Base-by-base conservation (phyloP, 192 early-diverging fungal species). In the Endogone sp. region DNA sequence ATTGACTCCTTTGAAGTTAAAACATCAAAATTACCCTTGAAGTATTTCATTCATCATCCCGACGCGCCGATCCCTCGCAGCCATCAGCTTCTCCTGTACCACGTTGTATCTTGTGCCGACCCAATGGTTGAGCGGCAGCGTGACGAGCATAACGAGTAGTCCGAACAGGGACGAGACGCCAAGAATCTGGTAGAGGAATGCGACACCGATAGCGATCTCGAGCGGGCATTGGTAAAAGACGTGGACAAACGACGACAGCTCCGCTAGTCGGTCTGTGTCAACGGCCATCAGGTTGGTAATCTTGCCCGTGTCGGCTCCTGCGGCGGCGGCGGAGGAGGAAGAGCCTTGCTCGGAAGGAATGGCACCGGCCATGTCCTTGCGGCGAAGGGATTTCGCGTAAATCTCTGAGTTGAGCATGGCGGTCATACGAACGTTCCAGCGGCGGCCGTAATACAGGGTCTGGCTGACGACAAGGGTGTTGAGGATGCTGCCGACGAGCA, bases 141-240 rank as follows among this genome's bases (percentile, higher is more conserved):
- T 82, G 13, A 93, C 64, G 0, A 87, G 70, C 64, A 94, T 90
- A 21, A 93, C 81, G 0, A 78, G 72, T n/a, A 98, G 65, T 0
- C 94, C 95, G 29, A 91, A 88, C 21, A 97, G 70, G 20, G 93
- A 89, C 4, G 94, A 85, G 4, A 75, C 72, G 1, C 95, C 96
- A 44, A 98, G 79, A 22, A 97, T 78, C 23, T 71, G 63, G 70
- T 94, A 88, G 30, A 98, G 77, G 70, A 87, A 89, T 60, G 83
- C 68, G 2, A 90, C 71, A 24, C 90, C 89, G 3, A 92, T 78
- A 11, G 81, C 32, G n/a, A 94, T 85, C 68, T 87, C 84, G 22
- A 94, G 77, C 3, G 91, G 91, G 61, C 85, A 82, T 3, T 82
- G 87, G 65, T 90, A 86, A 16, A 92, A 69, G 23, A 87, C 82